These are phyloP conservation scores for Vaucheria bursata DNA, from an alignment of 352 stramenopile species.

Conservation along the genomic window DNA sequence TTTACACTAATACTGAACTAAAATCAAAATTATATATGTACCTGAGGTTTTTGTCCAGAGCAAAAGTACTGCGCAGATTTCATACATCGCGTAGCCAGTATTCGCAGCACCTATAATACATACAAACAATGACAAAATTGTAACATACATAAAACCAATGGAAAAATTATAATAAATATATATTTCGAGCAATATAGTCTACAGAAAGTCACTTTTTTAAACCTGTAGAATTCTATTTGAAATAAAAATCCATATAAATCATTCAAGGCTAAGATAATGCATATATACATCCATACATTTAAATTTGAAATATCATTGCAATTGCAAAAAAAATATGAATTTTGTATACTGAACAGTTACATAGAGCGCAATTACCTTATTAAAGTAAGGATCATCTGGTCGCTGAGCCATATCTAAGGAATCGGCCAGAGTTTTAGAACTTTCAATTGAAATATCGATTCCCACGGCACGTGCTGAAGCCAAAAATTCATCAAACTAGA, in stretches of 20 bases:
- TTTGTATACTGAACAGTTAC: background rate
- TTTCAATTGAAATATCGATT: constrained; percentile 64
- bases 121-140: too few species aligned
- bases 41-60: constrained; percentile 81
- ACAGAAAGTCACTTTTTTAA: too few species aligned
- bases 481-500: constrained; percentile 52
- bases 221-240: too few species aligned
- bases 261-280: too few species aligned
- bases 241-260: too few species aligned
- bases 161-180: too few species aligned
- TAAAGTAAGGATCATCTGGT: constrained; percentile 86
- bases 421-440: constrained; percentile 67
- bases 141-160: too few species aligned
- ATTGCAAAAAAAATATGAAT: background rate
- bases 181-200: too few species aligned
- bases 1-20: too few species aligned
- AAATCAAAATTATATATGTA: too few species aligned
- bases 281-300: too few species aligned
- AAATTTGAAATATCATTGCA: background rate
- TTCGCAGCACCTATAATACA: constrained; percentile 13
- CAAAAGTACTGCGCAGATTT: constrained; percentile 96
- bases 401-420: constrained; percentile 72
- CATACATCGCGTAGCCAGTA: constrained; percentile 73
- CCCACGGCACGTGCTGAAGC: constrained; percentile 25
- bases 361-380: constrained; percentile 91